Percentiles rank a stretch among this genome's conserved stretches.
Evolutionary conservation across 345 rosid genomes (phyloP).

Genomic region (Salix dunnii): DNA sequence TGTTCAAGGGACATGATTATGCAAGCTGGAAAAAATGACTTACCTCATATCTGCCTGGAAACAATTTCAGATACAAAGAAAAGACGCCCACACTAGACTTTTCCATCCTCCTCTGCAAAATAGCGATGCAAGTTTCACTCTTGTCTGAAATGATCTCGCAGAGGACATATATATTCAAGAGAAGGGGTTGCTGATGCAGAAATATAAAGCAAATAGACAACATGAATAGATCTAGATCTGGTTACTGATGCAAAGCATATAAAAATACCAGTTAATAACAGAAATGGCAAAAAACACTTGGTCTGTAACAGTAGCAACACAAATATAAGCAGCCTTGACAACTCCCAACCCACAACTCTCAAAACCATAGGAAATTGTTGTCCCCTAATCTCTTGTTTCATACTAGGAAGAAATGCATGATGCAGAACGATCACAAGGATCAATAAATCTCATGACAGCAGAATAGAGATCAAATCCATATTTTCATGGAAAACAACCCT

Average conservation of each 20-base stretch:
- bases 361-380: neutral
- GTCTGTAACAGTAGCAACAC: neutral
- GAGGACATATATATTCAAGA: neutral
- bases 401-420: neutral
- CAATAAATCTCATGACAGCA: neutral
- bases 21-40: neutral
- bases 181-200: neutral
- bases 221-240: neutral
- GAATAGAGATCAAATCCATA: neutral
- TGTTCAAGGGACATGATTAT: neutral
- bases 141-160: neutral
- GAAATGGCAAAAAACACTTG: neutral
- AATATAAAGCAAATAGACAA: neutral
- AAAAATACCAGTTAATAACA: neutral
- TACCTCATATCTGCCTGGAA: slow-evolving; percentile 93
- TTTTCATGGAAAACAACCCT: neutral
- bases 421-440: neutral
- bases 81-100: slow-evolving; percentile 64
- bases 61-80: slow-evolving; percentile 61
- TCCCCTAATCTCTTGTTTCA: neutral
- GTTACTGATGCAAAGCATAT: neutral
- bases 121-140: neutral
- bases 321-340: neutral
- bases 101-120: slow-evolving; percentile 82
- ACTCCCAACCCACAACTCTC: neutral